Base-by-base conservation (phyloP, 805 yeast species). In the Yamadazyma philogaea region DNA sequence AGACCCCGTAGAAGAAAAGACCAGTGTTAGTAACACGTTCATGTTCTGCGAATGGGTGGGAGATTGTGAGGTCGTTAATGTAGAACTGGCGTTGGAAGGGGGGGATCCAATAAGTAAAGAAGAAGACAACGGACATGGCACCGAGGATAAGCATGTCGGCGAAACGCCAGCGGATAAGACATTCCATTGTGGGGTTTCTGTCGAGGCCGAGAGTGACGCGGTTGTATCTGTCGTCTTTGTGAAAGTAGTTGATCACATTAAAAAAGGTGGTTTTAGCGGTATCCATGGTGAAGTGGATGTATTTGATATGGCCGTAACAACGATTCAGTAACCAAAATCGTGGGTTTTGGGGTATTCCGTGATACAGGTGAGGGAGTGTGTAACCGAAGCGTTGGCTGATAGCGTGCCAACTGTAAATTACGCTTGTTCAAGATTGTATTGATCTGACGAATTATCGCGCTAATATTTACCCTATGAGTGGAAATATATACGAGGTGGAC, bases 31-130 rank as follows among this genome's bases (percentile, higher is more conserved):
- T 69, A 2, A 91, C 95, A 18, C 86, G 72, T 62, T 91, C 95
- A 14, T 66, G 72, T 37, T 77, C 79, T 0, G 95, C 84, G 59
- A 76, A 81, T 1, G 97, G 96, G 61, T 87, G 95, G 39, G 82
- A 79, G 30, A 91, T 78, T 0, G 91, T 77, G 32, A 81, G 59
- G 64, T 91, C 96, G 56, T 81, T 80, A 42, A 90, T 63, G 39
- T 69, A 75, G 58, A 91, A 91, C 54, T 83, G 87, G 54, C 96
- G 74, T 57, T 87, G 79, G 57, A 84, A 85, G 1, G 96, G 96
- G 35, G 54, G 45, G 12, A 68, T 30, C 37, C 48, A 32, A 46
- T 55, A 52, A 16, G 55, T 53, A 11, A 60, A 17, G 26, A 53
- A 48, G 52, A 56, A 62, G 15, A 50, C 27, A 10, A 57, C 53